A percentile compares a stretch with the other conserved stretches of the same genome.
Conservation (phyloP, 805 yeast species). For the Barnettozyma sucrosica region DNA sequence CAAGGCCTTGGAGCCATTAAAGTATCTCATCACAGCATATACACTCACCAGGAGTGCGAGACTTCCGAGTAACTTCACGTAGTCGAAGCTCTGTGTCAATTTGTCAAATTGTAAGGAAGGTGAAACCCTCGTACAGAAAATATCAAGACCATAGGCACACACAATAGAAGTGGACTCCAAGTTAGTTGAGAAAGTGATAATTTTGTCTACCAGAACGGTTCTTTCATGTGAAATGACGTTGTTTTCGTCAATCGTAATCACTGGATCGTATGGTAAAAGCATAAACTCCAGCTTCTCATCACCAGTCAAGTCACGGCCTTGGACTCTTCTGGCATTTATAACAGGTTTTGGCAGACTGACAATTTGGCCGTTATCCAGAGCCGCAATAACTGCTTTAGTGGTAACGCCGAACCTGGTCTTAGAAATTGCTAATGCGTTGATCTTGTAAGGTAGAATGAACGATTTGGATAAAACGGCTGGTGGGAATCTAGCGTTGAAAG, state of each 20-base stretch:
- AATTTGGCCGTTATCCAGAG: constrained; percentile 56
- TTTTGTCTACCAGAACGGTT: constrained; percentile 30
- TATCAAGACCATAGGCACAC: constrained; percentile 60
- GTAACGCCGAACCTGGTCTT: constrained; percentile 63
- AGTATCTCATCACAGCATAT: constrained; percentile 48
- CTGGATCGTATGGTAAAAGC: constrained; percentile 59
- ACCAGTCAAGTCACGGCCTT: constrained; percentile 42
- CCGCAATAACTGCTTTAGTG: constrained; percentile 54
- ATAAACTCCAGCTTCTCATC: constrained; percentile 55
- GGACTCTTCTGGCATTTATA: constrained; percentile 63
- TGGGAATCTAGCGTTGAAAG: constrained; percentile 30
- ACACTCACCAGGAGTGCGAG: constrained; percentile 44
- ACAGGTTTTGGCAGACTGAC: constrained; percentile 64
- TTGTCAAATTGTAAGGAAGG: constrained; percentile 85
- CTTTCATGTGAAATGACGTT: constrained; percentile 46
- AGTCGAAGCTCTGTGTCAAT: constrained; percentile 63
- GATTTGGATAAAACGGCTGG: constrained; percentile 53
- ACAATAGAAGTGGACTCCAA: constrained; percentile 79
- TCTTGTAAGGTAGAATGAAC: constrained; percentile 55
- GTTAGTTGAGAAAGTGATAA: constrained; percentile 52
- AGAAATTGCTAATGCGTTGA: constrained; percentile 47
- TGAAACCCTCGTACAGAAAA: constrained; percentile 69
- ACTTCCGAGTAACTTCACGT: constrained; percentile 54
- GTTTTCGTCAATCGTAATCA: constrained; percentile 43
- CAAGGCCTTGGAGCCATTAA: constrained; percentile 48